Evolutionary conservation across 768 basidiomycete species (phyloP), one percentile per base, ranked within the genome.

Genomic region (Amylocystis lapponica): DNA sequence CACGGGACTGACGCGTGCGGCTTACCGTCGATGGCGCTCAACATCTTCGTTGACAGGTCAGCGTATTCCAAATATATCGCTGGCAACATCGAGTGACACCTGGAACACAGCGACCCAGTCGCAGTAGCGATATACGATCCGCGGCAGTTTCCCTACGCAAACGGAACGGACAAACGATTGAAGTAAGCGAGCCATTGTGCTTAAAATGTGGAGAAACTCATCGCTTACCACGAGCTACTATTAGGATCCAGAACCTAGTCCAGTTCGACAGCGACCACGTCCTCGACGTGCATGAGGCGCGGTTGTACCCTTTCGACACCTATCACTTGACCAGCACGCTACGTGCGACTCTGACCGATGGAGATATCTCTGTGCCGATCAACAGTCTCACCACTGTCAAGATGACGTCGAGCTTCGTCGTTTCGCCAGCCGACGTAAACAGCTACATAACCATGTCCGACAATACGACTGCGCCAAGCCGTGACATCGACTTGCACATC

Each of bases 231-330:
- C n/a, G n/a, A n/a, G n/a, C n/a, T n/a, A n/a, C n/a, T n/a, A n/a
- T n/a, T n/a, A n/a, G 77, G 29, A 70, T 78, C 20, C 74, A 77
- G 52, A 75, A 70, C 46, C 63, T 78, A 11, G 70, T 72, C 25
- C 76, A 75, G 51, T 80, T 80, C 49, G 73, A 78, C 51, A 76
- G 71, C 41, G 72, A 75, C 48, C 72, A 79, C 53, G 69, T 71
- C 27, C 66, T 79, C 20, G 75, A 80, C 46, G 75, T 76, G 10
- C 74, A 76, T 45, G 59, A 72, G 56, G 72, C 73, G 11, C 70
- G 66, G 9, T 53, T 76, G 9, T 80, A 79, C 51, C 78, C 78
- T 1, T 80, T 79, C 56, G 78, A 80, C 54, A 70, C 65, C 0
- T 80, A 80, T 52, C 45, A 62, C 23, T 65, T 79, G 17, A 63